These are phyloP conservation scores for Tetrahymena thermophila DNA, from an alignment of 73 alveolate genomes.

Conservation along the genomic window DNA sequence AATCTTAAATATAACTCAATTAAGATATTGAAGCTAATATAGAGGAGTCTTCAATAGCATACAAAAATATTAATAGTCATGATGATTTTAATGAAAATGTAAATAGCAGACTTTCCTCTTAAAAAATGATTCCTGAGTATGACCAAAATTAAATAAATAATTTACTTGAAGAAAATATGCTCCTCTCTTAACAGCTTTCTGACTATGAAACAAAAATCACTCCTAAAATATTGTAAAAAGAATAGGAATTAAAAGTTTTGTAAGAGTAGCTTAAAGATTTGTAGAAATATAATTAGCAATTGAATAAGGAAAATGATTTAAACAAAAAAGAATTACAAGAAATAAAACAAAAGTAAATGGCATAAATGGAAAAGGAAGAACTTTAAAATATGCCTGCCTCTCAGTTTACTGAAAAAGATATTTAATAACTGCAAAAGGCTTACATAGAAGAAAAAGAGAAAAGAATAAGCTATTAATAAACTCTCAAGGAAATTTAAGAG, in stretches of 20 bases:
- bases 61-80: not conserved
- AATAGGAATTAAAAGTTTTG: not conserved
- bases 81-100: not conserved
- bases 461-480: not conserved
- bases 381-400: not conserved
- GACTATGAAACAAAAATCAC: not conserved
- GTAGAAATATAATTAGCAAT: not conserved
- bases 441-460: not conserved
- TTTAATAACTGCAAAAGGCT: not conserved
- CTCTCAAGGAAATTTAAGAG: not conserved
- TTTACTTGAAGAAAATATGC: not conserved
- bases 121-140: not conserved
- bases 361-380: not conserved
- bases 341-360: not conserved
- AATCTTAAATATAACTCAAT: not conserved
- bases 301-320: not conserved
- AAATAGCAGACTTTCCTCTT: not conserved
- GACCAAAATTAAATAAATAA: not conserved
- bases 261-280: not conserved
- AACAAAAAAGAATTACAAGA: not conserved
- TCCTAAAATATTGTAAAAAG: not conserved
- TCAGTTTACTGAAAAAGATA: not conserved
- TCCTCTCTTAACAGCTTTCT: not conserved
- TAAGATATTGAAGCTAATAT: not conserved
- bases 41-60: not conserved